These are phyloP conservation scores for Mycena capillaripes DNA, from an alignment of 768 basidiomycete species.

Conservation along the genomic window DNA sequence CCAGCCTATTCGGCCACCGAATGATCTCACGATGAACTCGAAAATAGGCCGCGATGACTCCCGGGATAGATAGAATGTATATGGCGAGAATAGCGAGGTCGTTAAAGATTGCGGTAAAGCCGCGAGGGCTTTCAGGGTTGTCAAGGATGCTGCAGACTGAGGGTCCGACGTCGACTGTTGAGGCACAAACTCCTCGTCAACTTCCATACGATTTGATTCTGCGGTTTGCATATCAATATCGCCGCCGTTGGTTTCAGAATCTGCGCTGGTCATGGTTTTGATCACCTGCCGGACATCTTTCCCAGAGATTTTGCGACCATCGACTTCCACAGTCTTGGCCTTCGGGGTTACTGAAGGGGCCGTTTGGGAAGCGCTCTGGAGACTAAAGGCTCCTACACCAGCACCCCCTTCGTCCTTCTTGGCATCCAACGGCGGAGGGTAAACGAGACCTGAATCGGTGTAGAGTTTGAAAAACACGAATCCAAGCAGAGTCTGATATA, in stretches of 20 bases:
- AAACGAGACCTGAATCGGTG: slow-evolving; percentile 91
- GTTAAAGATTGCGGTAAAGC: slow-evolving; percentile 69
- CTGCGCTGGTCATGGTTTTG: slow-evolving; percentile 59
- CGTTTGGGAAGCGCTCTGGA: slow-evolving; percentile 65
- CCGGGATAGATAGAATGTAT: slow-evolving; percentile 93
- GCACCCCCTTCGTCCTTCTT: slow-evolving; percentile 88
- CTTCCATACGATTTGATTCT: slow-evolving; percentile 50
- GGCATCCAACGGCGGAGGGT: slow-evolving; percentile 92
- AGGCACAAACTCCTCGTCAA: slow-evolving; percentile 78
- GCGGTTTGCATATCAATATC: slow-evolving; percentile 57
- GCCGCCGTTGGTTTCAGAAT: slow-evolving; percentile 44
- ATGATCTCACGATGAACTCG: slow-evolving; percentile 93
- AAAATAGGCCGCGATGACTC: slow-evolving; percentile 93
- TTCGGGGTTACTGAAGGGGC: slow-evolving; percentile 55
- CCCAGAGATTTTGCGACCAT: slow-evolving; percentile 60
- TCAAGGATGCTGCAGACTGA: slow-evolving; percentile 63
- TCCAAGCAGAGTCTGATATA: slow-evolving; percentile 96
- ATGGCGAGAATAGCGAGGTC: slow-evolving; percentile 83
- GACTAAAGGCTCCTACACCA: slow-evolving; percentile 88
- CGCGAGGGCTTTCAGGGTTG: slow-evolving; percentile 78
- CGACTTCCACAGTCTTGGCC: slow-evolving; percentile 62
- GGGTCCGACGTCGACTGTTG: slow-evolving; percentile 68
- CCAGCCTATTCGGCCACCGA: slow-evolving; percentile 95
- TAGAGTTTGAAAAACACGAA: slow-evolving; percentile 99
- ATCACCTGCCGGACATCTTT: slow-evolving; percentile 75